Percentiles rank a stretch among this genome's conserved stretches.
Conservation (phyloP, 257 asterid species). For the Paulownia fortunei region DNA sequence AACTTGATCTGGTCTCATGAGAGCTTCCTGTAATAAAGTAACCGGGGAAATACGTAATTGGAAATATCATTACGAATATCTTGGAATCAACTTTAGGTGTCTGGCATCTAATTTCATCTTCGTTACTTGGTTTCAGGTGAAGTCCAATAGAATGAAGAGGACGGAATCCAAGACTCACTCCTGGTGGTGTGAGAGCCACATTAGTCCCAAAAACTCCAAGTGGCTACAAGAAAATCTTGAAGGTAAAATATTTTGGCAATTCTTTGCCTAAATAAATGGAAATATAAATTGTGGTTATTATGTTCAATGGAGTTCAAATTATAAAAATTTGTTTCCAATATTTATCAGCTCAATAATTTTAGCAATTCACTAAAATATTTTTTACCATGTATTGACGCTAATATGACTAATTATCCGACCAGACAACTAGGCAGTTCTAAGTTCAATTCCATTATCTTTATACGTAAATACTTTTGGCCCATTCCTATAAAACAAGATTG, state of each 20-base stretch:
- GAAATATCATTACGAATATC: background rate
- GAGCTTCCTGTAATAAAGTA: too few species aligned
- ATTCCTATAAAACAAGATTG: too few species aligned
- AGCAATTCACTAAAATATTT: background rate
- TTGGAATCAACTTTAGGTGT: background rate
- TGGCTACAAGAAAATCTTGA: conserved; percentile 76
- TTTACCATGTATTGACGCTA: background rate
- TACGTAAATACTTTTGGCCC: background rate
- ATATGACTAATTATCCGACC: background rate
- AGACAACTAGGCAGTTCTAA: background rate
- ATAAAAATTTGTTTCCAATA: too few species aligned
- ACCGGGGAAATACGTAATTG: background rate
- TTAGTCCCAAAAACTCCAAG: conserved; percentile 71
- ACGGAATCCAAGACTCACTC: conserved; percentile 61
- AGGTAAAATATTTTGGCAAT: conserved; percentile 36
- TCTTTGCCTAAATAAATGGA: background rate
- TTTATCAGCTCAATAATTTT: too few species aligned
- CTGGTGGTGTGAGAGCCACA: conserved; percentile 93
- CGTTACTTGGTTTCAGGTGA: conserved; percentile 39
- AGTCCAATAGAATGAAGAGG: conserved; percentile 56
- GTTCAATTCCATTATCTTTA: background rate
- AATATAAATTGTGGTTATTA: background rate
- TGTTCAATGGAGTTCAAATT: background rate
- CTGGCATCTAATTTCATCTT: background rate
- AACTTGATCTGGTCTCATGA: background rate